Conservation (phyloP, 1,284 basidiomycete genomes). For the Tilletia setariae region DNA sequence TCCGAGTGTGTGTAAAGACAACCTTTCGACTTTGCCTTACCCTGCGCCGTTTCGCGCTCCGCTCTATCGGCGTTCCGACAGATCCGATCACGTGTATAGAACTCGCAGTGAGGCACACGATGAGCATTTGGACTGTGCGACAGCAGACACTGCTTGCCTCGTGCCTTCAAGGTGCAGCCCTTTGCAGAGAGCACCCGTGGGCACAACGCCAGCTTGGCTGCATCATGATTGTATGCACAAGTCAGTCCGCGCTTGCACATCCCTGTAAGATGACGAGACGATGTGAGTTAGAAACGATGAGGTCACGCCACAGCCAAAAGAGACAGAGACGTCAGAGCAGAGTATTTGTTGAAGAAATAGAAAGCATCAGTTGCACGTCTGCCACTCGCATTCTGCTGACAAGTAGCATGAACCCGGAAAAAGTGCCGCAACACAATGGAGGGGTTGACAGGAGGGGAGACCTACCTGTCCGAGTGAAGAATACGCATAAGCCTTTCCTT, state of each 20-base stretch:
- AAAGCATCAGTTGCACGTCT: neutral
- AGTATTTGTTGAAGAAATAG: neutral
- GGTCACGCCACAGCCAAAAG: too few species aligned
- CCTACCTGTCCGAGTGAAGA: constrained; percentile 42
- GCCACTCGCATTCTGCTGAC: too few species aligned
- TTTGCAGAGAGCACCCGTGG: constrained; percentile 39
- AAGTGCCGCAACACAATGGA: neutral
- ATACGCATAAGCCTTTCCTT: constrained; percentile 35
- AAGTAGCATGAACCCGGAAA: too few species aligned
- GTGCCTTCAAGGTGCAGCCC: constrained; percentile 36
- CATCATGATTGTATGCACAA: constrained; percentile 48
- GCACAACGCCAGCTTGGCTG: constrained; percentile 45
- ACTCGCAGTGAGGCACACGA: constrained; percentile 49
- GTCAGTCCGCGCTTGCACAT: constrained; percentile 47
- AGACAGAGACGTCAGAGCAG: too few species aligned
- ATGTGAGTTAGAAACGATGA: too few species aligned
- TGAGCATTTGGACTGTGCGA: constrained; percentile 39
- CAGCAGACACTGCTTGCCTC: constrained; percentile 41
- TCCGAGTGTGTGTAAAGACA: constrained; percentile 45
- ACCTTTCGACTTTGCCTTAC: constrained; percentile 14
- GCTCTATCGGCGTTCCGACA: constrained; percentile 36
- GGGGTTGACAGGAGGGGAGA: neutral
- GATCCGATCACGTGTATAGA: constrained; percentile 33
- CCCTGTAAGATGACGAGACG: constrained; percentile 18
- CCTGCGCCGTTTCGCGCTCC: neutral